Percentiles rank a stretch among this genome's conserved stretches.
These are phyloP conservation scores for Lobosporangium transversale DNA, from an alignment of 192 early-diverging fungal genomes.

Conservation along the genomic window DNA sequence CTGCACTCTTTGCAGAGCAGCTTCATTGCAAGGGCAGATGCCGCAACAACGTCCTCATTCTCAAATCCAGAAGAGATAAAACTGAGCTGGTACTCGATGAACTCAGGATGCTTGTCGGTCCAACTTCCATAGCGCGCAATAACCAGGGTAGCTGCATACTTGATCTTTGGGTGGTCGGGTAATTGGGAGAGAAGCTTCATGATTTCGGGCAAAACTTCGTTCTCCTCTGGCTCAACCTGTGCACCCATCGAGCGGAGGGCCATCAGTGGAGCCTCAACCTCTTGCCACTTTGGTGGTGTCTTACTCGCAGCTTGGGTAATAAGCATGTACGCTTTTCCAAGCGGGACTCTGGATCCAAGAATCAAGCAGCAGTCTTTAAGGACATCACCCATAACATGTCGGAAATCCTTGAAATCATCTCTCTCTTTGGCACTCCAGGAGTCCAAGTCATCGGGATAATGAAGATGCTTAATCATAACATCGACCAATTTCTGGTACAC, in stretches of 20 bases:
- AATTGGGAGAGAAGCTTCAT: conserved; percentile 90
- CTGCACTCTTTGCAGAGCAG: conserved; percentile 92
- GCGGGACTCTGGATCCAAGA: conserved; percentile 77
- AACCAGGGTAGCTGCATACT: conserved; percentile 95
- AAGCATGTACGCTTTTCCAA: conserved; percentile 61
- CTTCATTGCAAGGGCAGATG: conserved; percentile 88
- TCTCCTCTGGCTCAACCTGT: conserved; percentile 76
- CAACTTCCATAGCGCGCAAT: conserved; percentile 96
- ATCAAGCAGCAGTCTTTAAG: conserved; percentile 94
- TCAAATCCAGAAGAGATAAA: conserved; percentile 94
- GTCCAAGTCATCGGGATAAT: conserved; percentile 80
- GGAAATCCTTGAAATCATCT: conserved; percentile 97
- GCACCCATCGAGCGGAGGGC: conserved; percentile 93
- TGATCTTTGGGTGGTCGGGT: conserved; percentile 92
- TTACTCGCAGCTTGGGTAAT: conserved; percentile 55
- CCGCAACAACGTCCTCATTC: conserved; percentile 83
- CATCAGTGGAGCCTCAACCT: conserved; percentile 95
- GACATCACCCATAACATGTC: conserved; percentile 96
- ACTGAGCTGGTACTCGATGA: conserved; percentile 90
- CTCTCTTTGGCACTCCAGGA: conserved; percentile 85
- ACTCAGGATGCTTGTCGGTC: conserved; percentile 89
- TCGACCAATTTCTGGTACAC: conserved; percentile 79
- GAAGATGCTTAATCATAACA: conserved; percentile 86
- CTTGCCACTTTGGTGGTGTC: conserved; percentile 79
- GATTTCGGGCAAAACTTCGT: conserved; percentile 84